phyloP scores from a whole-genome alignment of 2,329 filamentous ascomycete species.

The Hymenoscyphus salicellus region DNA sequence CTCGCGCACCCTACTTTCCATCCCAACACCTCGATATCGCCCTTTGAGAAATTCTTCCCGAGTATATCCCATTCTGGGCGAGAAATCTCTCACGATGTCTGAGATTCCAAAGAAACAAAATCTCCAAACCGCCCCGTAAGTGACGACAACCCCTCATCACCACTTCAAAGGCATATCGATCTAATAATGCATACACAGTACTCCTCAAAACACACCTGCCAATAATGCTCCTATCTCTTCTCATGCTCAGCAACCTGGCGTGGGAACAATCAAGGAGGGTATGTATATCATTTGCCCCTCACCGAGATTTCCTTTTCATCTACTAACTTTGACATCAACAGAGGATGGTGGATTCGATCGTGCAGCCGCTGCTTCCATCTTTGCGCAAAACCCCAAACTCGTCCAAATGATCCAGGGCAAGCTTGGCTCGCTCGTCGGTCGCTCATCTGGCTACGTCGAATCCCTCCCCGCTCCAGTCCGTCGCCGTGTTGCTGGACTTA shows the following conservation, averaged over 20 bases:
- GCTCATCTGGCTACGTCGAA: constrained; percentile 97
- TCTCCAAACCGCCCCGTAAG: constrained; percentile 62
- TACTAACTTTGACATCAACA: constrained; percentile 41
- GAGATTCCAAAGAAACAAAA: constrained; percentile 60
- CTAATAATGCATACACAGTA: constrained; percentile 55
- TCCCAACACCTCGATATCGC: constrained; percentile 4
- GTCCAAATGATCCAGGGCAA: constrained; percentile 98
- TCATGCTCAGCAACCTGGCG: constrained; percentile 90
- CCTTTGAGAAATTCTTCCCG: constrained; percentile 1
- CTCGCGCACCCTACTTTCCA: constrained; percentile 6
- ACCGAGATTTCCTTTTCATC: constrained; percentile 27
- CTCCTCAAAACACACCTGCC: constrained; percentile 95
- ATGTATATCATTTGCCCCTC: constrained; percentile 41
- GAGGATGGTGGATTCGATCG: constrained; percentile 76
- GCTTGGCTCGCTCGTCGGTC: constrained; percentile 86
- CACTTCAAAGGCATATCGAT: constrained; percentile 10
- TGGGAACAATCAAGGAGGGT: constrained; percentile 98
- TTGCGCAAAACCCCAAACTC: constrained; percentile 91
- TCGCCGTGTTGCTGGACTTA: constrained; percentile 89
- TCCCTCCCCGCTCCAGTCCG: constrained; percentile 85
- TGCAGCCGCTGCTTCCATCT: constrained; percentile 81
- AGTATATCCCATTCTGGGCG: constrained; percentile 3
- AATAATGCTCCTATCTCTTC: constrained; percentile 96
- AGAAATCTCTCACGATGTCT: constrained; percentile 49
- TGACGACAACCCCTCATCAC: constrained; percentile 29